Evolutionary conservation across 306 rosid genomes (phyloP).

Genomic region (Quercus ilex): DNA sequence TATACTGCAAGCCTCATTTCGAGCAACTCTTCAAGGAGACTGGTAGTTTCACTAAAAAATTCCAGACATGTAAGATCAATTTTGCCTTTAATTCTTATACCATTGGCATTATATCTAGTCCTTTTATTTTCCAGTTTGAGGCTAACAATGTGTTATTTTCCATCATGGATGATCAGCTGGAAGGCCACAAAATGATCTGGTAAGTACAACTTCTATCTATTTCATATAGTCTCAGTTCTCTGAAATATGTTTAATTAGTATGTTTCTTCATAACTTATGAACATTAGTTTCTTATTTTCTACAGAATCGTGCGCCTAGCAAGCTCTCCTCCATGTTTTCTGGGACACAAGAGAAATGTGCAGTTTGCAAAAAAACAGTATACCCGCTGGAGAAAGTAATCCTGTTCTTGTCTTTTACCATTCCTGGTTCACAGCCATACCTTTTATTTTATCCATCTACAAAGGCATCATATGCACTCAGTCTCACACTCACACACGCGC

Average conservation of each 20-base stretch:
- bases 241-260: background rate
- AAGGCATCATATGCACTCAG: too few species aligned
- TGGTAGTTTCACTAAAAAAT: slow-evolving; percentile 37
- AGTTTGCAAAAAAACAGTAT: slow-evolving; percentile 72
- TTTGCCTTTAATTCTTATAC: background rate
- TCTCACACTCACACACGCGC: too few species aligned
- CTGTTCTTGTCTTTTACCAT: background rate
- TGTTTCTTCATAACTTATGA: background rate
- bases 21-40: slow-evolving; percentile 68
- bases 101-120: too few species aligned
- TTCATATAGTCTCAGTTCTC: background rate
- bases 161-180: slow-evolving; percentile 34
- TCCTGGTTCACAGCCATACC: too few species aligned
- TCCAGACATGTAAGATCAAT: slow-evolving; percentile 28
- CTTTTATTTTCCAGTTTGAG: background rate
- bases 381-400: slow-evolving; percentile 72
- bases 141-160: slow-evolving; percentile 26
- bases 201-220: slow-evolving; percentile 11
- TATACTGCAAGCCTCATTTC: slow-evolving; percentile 70
- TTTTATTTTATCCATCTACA: too few species aligned
- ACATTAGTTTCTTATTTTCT: background rate
- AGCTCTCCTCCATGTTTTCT: slow-evolving; percentile 57
- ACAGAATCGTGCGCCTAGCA: slow-evolving; percentile 66
- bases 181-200: slow-evolving; percentile 49
- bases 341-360: slow-evolving; percentile 86